Evolutionary conservation across 257 asterid genomes (phyloP).

Genomic region (Jaltomata sinuosa): DNA sequence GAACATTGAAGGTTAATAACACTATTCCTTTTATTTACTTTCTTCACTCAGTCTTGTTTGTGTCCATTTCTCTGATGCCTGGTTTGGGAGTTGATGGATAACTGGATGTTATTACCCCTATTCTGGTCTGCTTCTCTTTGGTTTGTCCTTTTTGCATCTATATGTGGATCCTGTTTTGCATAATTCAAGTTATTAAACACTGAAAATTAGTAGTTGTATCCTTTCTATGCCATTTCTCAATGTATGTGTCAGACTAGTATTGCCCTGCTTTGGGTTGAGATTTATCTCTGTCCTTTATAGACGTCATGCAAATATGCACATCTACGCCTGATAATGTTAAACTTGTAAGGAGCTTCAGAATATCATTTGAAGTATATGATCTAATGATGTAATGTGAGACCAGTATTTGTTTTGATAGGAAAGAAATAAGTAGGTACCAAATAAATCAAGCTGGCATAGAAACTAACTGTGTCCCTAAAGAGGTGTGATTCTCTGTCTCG

Average conservation of each 20-base stretch:
- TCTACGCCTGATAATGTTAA: not conserved
- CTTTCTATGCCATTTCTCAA: not conserved
- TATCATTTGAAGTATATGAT: not conserved
- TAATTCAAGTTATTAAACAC: not conserved
- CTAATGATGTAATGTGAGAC: not conserved
- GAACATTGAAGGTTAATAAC: slow-evolving; percentile 73
- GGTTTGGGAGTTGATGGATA: not conserved
- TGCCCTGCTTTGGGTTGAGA: not conserved
- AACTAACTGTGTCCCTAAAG: not conserved
- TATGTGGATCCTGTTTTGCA: not conserved
- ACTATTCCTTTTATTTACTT: not conserved
- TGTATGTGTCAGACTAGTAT: not conserved
- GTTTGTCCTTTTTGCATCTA: not conserved
- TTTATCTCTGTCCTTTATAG: not conserved
- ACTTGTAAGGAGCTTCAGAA: not conserved
- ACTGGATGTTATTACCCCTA: not conserved
- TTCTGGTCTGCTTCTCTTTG: not conserved
- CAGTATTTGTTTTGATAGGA: not conserved
- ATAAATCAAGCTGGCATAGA: not conserved
- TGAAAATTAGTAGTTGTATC: not conserved
- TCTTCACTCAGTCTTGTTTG: not conserved
- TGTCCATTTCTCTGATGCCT: not conserved
- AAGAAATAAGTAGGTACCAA: not conserved
- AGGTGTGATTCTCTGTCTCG: not conserved
- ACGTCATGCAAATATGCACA: not conserved